Base-by-base conservation (phyloP, 495 filamentous ascomycete genomes). In the Talaromyces trachyspermus region DNA sequence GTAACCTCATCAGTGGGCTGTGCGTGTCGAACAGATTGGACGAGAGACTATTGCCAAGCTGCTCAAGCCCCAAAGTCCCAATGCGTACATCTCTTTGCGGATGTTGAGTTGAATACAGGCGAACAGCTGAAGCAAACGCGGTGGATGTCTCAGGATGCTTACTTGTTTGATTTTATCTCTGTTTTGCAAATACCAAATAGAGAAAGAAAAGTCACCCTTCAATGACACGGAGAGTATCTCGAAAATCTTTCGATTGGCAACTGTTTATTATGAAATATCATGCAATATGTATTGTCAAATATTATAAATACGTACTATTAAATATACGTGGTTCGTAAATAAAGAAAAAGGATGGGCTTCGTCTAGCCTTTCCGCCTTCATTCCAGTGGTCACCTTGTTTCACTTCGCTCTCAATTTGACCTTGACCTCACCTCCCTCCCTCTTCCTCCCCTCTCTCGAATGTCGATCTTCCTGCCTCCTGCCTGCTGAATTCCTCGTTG, bases 301-400 rank as follows among this genome's bases (percentile, higher is more conserved):
- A n/a, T n/a, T n/a, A n/a, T n/a, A n/a, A n/a, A n/a, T n/a, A n/a
- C n/a, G n/a, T n/a, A n/a, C n/a, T n/a, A n/a, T n/a, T n/a, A n/a
- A 32, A 32, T 9, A 4, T 10, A 4, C 10, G 14, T 32, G 14
- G 29, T 32, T n/a, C 29, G 29, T n/a, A n/a, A 32, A 10, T 32
- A 1, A 32, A 10, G 29, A 9, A 32, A 32, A n/a, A 32, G 3
- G 14, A 32, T 9, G 14, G 29, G 29, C 3, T 32, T n/a, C 29
- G 29, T n/a, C n/a, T n/a, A n/a, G n/a, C n/a, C n/a, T 17, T 12
- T 17, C 33, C 33, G 33, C 33, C 33, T 37, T 37, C 33, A 37
- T 37, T 37, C 33, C 33, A 37, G n/a, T n/a, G n/a, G n/a, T n/a
- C n/a, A n/a, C n/a, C n/a, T 15, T 37, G 33, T 37, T 37, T 37